Percentiles rank a stretch among this genome's conserved stretches.
These are phyloP conservation scores for Malassezia equina DNA, from an alignment of 1,284 basidiomycete species.

Conservation along the genomic window DNA sequence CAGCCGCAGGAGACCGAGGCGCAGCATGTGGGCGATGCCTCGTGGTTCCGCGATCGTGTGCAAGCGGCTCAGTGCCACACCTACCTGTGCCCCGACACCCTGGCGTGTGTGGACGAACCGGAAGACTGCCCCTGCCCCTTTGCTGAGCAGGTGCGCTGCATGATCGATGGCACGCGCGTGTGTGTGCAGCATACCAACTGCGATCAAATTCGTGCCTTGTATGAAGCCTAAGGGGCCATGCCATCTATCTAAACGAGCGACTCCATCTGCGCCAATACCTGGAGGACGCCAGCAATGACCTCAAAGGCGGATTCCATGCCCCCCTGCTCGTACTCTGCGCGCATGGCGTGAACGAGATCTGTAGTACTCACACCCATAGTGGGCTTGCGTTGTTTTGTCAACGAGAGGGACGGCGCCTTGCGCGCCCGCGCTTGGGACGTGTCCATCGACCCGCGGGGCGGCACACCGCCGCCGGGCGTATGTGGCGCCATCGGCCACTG, in stretches of 20 bases:
- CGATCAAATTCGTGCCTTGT: background rate
- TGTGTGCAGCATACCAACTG: slow-evolving; percentile 5
- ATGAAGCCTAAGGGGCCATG: background rate
- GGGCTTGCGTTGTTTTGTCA: slow-evolving; percentile 23
- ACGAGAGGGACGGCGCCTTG: slow-evolving; percentile 13
- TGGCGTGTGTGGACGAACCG: slow-evolving; percentile 12
- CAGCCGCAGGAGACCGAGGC: slow-evolving; percentile 7
- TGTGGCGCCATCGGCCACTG: slow-evolving; percentile 46
- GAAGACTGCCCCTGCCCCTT: slow-evolving; percentile 13
- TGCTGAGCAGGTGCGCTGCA: slow-evolving; percentile 10
- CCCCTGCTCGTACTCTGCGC: slow-evolving; percentile 26
- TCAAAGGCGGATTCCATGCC: slow-evolving; percentile 33
- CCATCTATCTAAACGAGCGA: slow-evolving; percentile 19
- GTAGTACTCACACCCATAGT: slow-evolving; percentile 15
- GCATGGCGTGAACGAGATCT: slow-evolving; percentile 32
- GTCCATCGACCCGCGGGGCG: slow-evolving; percentile 13
- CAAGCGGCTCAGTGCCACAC: slow-evolving; percentile 4
- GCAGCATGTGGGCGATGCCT: slow-evolving; percentile 10
- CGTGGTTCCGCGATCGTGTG: slow-evolving; percentile 17
- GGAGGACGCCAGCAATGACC: slow-evolving; percentile 38
- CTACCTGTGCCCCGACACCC: slow-evolving; percentile 16
- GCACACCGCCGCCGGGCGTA: slow-evolving; percentile 20
- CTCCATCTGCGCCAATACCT: slow-evolving; percentile 38
- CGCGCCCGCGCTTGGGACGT: background rate
- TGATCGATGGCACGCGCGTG: slow-evolving; percentile 5